phyloP scores from a whole-genome alignment of 176 grass and related monocot genomes.

The Triticum turgidum region DNA sequence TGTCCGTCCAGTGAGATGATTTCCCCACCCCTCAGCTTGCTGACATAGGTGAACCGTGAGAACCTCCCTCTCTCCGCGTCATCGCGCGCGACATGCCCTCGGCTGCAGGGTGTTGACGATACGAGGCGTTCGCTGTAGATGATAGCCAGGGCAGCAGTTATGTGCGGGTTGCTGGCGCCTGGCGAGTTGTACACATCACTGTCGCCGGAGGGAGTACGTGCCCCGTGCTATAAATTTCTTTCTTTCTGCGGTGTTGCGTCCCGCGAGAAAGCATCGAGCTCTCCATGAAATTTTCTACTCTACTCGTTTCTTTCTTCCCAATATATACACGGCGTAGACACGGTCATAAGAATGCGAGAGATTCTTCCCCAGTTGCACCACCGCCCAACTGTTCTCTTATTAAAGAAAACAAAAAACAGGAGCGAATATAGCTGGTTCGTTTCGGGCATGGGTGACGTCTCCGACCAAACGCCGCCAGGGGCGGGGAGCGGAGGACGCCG shows the following conservation, averaged over 20 bases:
- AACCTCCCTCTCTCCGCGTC: not conserved
- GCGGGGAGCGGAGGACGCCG: not conserved
- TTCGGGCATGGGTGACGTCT: not conserved
- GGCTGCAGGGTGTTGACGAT: not conserved
- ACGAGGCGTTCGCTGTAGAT: not conserved
- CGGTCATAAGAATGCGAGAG: not conserved
- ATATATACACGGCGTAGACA: too few relatives aligned
- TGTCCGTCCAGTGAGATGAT: not conserved
- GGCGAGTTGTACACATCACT: not conserved
- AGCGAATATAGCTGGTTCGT: not conserved
- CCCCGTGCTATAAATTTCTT: not conserved
- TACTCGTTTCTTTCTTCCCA: too few relatives aligned
- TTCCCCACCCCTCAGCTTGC: not conserved
- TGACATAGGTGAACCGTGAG: not conserved
- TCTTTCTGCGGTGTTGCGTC: not conserved
- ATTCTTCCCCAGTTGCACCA: not conserved
- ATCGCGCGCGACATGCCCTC: not conserved
- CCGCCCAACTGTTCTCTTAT: too few relatives aligned
- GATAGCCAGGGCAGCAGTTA: not conserved
- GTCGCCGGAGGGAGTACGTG: not conserved
- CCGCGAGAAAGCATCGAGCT: too few relatives aligned
- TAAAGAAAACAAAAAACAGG: not conserved
- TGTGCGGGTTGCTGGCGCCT: not conserved
- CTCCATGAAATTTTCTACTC: too few relatives aligned
- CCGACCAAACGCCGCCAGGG: conserved; percentile 4